phyloP scores from a whole-genome alignment of 2,329 filamentous ascomycete genomes.

The Immersiporthe knoxdaviesiana region DNA sequence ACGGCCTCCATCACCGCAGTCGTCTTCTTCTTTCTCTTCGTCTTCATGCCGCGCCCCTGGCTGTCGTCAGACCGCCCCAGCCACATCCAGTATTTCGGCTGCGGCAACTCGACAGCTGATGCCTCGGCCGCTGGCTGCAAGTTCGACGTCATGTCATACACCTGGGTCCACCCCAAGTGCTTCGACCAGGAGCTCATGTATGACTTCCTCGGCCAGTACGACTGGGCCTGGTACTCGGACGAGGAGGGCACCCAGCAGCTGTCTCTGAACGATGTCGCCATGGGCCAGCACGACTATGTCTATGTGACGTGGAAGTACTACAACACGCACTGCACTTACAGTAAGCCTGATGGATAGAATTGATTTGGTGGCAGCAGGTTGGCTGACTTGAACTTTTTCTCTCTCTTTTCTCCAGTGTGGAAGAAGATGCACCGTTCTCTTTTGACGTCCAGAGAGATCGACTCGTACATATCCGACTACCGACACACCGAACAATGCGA shows the following conservation, averaged over 20 bases:
- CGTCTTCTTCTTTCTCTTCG: constrained; percentile 13
- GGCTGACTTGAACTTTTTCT: background rate
- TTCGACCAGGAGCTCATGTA: constrained; percentile 26
- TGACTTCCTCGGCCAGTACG: constrained; percentile 15
- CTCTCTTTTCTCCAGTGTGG: constrained; percentile 10
- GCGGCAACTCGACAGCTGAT: constrained; percentile 21
- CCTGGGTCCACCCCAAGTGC: constrained; percentile 21
- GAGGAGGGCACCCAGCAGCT: constrained; percentile 10
- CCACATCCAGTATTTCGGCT: constrained; percentile 9
- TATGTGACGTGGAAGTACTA: constrained; percentile 24
- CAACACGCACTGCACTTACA: constrained; percentile 20
- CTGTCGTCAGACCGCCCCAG: constrained; percentile 12
- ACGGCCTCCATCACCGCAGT: constrained; percentile 8
- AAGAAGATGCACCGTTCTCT: constrained; percentile 22
- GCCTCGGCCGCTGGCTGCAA: constrained; percentile 19
- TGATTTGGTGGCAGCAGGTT: background rate
- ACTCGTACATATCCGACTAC: constrained; percentile 19
- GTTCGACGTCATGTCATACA: constrained; percentile 21
- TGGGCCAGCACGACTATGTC: constrained; percentile 17
- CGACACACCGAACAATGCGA: constrained; percentile 21
- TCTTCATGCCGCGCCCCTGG: constrained; percentile 22
- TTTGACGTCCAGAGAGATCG: constrained; percentile 17
- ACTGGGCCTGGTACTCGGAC: constrained; percentile 17
- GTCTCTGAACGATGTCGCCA: constrained; percentile 7
- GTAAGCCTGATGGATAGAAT: constrained; percentile 3